A percentile compares a stretch with the other conserved stretches of the same genome.
Conservation (phyloP, 371 early-diverging fungal species). For the Syncephalastrum sp. region DNA sequence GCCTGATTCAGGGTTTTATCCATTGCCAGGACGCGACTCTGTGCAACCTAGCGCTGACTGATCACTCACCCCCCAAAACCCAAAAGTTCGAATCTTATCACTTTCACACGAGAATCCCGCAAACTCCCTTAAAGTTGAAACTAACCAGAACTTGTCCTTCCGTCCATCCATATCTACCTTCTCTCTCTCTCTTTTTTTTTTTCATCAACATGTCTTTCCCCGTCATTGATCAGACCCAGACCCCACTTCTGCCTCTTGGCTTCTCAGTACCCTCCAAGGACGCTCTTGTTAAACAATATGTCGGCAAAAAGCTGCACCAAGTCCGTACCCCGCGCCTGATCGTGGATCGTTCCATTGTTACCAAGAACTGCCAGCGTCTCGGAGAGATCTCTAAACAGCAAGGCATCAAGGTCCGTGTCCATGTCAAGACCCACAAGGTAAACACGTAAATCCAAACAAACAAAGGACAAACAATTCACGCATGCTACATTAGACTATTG, state of each 20-base stretch:
- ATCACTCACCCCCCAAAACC: too few species aligned
- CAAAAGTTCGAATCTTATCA: background rate
- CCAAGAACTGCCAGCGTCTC: constrained; percentile 32
- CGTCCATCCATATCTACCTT: background rate
- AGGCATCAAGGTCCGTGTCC: constrained; percentile 33
- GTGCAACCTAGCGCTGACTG: constrained; percentile 1
- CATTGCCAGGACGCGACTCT: too few species aligned
- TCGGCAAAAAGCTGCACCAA: constrained; percentile 34
- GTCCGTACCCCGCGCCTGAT: constrained; percentile 42
- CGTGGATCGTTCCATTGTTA: constrained; percentile 28
- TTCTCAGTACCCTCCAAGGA: constrained; percentile 20
- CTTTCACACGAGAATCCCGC: background rate
- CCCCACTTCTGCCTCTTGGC: constrained; percentile 16
- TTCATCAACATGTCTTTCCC: constrained; percentile 9
- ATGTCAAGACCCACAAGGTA: constrained; percentile 54
- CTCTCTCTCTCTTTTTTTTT: constrained; percentile 3
- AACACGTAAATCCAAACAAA: background rate
- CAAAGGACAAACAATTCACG: background rate
- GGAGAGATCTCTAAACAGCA: constrained; percentile 18
- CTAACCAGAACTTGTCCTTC: background rate
- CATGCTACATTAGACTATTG: constrained; percentile 25
- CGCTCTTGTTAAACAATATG: constrained; percentile 15
- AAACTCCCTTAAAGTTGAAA: too few species aligned
- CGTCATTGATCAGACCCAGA: constrained; percentile 16
- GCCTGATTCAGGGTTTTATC: background rate